Conservation (phyloP, 345 rosid genomes). For the Ceriops decandra region DNA sequence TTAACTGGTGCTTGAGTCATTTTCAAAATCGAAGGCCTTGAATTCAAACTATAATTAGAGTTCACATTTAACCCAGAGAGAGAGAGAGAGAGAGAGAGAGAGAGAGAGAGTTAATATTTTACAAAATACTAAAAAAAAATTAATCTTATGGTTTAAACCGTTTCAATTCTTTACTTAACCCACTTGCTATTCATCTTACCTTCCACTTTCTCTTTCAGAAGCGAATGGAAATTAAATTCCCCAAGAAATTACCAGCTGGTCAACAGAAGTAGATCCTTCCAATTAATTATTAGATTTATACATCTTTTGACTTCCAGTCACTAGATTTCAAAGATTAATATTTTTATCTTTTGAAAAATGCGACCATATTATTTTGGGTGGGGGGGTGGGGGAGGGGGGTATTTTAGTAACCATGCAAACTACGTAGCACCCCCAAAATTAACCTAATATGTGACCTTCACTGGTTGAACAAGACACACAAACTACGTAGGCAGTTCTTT, state of each 20-base stretch:
- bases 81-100: too few relatives aligned
- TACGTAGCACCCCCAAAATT: neutral
- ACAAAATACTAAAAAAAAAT: too few relatives aligned
- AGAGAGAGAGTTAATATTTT: too few relatives aligned
- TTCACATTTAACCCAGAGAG: too few relatives aligned
- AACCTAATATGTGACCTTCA: constrained; percentile 4
- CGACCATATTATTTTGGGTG: too few relatives aligned
- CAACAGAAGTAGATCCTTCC: neutral
- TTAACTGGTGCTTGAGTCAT: too few relatives aligned
- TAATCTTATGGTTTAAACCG: too few relatives aligned
- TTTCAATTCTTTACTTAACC: too few relatives aligned
- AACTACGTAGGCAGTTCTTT: neutral
- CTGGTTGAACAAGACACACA: constrained; percentile 14
- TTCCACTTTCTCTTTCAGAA: neutral
- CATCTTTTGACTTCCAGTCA: neutral
- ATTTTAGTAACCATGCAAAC: neutral
- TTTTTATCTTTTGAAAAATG: too few relatives aligned
- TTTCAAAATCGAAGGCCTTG: too few relatives aligned
- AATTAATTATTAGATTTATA: neutral
- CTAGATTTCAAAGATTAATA: too few relatives aligned
- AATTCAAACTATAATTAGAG: too few relatives aligned
- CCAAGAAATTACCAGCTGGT: neutral
- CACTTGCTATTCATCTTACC: neutral
- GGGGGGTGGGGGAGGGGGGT: neutral
- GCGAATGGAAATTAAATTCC: neutral